A percentile compares a stretch with the other conserved stretches of the same genome.
phyloP scores from a whole-genome alignment of 2,329 filamentous ascomycete species.

The Hymenoscyphus fructigenus region DNA sequence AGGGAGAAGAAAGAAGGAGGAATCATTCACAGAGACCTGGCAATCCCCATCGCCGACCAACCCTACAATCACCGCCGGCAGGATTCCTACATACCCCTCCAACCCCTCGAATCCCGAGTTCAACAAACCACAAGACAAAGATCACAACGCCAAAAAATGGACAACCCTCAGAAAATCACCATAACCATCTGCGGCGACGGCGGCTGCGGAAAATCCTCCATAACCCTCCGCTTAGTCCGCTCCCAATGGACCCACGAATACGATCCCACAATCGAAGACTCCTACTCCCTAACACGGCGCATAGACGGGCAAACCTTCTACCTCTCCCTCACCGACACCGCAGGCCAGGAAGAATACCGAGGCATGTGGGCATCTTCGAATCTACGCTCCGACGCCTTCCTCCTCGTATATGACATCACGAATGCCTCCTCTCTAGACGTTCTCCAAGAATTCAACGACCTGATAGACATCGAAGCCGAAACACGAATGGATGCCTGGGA shows the following conservation, averaged over 20 bases:
- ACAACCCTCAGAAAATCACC: slow-evolving; percentile 47
- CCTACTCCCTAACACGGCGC: slow-evolving; percentile 76
- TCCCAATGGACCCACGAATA: slow-evolving; percentile 84
- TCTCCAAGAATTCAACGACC: slow-evolving; percentile 75
- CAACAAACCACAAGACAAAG: not conserved
- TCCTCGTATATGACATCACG: slow-evolving; percentile 88
- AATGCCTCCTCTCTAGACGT: slow-evolving; percentile 65
- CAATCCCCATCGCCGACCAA: not conserved
- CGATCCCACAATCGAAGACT: slow-evolving; percentile 80
- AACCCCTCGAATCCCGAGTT: not conserved
- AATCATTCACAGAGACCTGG: not conserved
- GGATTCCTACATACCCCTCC: not conserved
- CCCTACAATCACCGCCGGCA: not conserved
- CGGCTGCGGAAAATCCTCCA: slow-evolving; percentile 81
- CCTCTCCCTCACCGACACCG: slow-evolving; percentile 77
- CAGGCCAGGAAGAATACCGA: slow-evolving; percentile 87
- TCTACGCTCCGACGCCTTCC: slow-evolving; percentile 76
- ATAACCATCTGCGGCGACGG: slow-evolving; percentile 88
- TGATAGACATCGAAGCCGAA: slow-evolving; percentile 82
- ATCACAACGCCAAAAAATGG: slow-evolving; percentile 12
- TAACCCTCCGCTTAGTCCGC: slow-evolving; percentile 78
- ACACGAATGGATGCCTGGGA: slow-evolving; percentile 51
- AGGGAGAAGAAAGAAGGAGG: not conserved
- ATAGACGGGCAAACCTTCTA: slow-evolving; percentile 78
- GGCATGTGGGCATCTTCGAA: slow-evolving; percentile 82